Base-by-base conservation (phyloP, 768 basidiomycete genomes). In the Pisolithus orientalis region DNA sequence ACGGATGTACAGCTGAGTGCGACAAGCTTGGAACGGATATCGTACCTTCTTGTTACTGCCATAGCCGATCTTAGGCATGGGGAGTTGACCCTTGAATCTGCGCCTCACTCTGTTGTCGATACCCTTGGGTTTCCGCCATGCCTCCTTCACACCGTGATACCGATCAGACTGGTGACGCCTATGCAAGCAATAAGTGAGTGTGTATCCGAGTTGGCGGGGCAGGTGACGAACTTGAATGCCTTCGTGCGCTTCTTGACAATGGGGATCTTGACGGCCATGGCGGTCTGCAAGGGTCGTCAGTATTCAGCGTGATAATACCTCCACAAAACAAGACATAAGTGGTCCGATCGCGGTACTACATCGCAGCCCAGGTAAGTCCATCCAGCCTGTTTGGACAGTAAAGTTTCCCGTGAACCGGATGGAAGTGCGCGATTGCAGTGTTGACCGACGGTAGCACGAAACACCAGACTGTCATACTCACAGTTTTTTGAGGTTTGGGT, bases 81-180 rank as follows among this genome's bases (percentile, higher is more conserved):
- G 80, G 53, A 83, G 80, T 72, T 95, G 93, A 51, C 95, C 95
- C 80, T 93, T 96, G 80, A 92, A 93, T 65, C 90, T 85, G 62
- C 90, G 83, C 70, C 93, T 80, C 64, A 96, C 94, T 66, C 94
- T 85, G 85, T 98, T 98, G 72, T 98, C 95, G 64, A 97, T 98
- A 91, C 95, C 96, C 85, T 98, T 99, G 62, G 96, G 96, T 80
- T 99, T 99, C 72, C 96, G 83, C 96, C 96, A 99, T 79, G 90
- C 79, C 79, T 96, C 94, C 82, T 95, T 95, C 62, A 98, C 94
- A 60, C 87, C 76, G 71, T 90, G 83, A 79, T 96, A 98, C 68
- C 95, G 89, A 77, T 98, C 95, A 47, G 93, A 95, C 75, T 98
- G 95, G 75, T 98, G 95, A 74, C 95, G 91, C 81, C 90, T 92